Evolutionary conservation across 1,284 basidiomycete species (phyloP), one percentile per base, ranked within the genome.

Genomic region (Puccinia novopanici): DNA sequence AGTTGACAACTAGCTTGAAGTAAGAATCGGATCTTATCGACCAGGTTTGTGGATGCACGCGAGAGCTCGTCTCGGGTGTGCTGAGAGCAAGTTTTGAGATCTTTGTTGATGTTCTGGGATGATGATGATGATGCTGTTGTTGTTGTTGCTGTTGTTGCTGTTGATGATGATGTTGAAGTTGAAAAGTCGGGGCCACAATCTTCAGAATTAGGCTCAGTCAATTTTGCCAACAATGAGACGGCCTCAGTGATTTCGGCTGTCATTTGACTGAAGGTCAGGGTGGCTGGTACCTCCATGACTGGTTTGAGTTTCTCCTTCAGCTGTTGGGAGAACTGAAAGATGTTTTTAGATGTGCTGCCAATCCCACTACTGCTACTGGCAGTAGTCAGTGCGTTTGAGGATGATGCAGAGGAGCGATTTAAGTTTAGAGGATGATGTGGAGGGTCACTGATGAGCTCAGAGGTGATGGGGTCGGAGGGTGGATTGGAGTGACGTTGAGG

Each of bases 1-100:
- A 74, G 50, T 74, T 80, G 78, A 34, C 71, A 73, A 42, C 70
- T 74, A 1, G 71, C 45, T 57, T 80, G 78, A 5, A 80, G 61
- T 72, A 80, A 52, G 54, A 63, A 52, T 42, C 78, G 57, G 70
- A 80, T 74, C 40, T 73, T 80, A 22, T 61, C 48, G 48, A 71
- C 71, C 24, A 80, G 52, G 40, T 80, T 57, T 15, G 68, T 34
- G 8, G 78, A 74, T 22, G 68, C 78, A 15, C 40, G 9, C 5
- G 71, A 50, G 37, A 80, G 78, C 34, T 63, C 27, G 67, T 80
- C 78, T 45, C 71, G 78, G 19, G 59, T 27, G 34, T 55, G 27
- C 9, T 37, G 70, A 10, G 30, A 17, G 34, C 24, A 27, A 55
- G 52, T n/a, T 40, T 72, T 54, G 52, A 63, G 13, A 54, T 19